These are phyloP conservation scores for Galerina marginata DNA, from an alignment of 768 basidiomycete genomes.

Conservation along the genomic window DNA sequence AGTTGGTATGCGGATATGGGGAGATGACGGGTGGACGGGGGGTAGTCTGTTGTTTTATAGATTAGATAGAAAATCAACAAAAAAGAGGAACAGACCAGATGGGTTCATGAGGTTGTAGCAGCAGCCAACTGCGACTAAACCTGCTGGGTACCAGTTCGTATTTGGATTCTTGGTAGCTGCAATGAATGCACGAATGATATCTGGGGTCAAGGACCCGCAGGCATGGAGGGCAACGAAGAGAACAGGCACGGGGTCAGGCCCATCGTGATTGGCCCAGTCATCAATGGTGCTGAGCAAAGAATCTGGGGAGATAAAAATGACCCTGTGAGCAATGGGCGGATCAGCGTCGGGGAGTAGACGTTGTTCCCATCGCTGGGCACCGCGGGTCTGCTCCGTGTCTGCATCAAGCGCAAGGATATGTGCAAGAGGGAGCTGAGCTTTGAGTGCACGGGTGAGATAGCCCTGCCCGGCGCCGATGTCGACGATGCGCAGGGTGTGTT, in stretches of 20 bases:
- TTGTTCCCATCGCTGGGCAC: conserved; percentile 53
- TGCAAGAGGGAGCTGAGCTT: conserved; percentile 33
- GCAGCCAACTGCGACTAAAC: conserved; percentile 71
- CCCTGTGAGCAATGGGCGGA: conserved; percentile 57
- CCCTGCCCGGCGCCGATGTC: conserved; percentile 83
- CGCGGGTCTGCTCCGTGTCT: conserved; percentile 60
- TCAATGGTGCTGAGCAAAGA: conserved; percentile 52
- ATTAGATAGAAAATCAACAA: neutral
- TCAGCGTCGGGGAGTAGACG: conserved; percentile 26
- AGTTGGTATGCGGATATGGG: conserved; percentile 66
- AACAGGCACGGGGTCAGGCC: conserved; percentile 44
- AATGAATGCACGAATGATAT: conserved; percentile 63
- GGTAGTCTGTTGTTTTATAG: conserved; percentile 51
- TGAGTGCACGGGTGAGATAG: conserved; percentile 63
- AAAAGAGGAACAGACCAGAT: conserved; percentile 43
- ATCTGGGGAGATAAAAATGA: conserved; percentile 55
- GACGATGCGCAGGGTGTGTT: conserved; percentile 50
- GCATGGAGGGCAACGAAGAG: conserved; percentile 75
- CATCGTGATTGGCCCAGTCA: conserved; percentile 50
- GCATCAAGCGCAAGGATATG: conserved; percentile 74
- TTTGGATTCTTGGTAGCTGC: conserved; percentile 19
- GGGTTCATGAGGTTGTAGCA: conserved; percentile 76
- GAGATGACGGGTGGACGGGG: conserved; percentile 45
- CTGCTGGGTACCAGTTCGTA: conserved; percentile 53
- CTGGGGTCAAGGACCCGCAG: conserved; percentile 75